phyloP scores from a whole-genome alignment of 2,329 filamentous ascomycete species.

The Aureobasidium musti region DNA sequence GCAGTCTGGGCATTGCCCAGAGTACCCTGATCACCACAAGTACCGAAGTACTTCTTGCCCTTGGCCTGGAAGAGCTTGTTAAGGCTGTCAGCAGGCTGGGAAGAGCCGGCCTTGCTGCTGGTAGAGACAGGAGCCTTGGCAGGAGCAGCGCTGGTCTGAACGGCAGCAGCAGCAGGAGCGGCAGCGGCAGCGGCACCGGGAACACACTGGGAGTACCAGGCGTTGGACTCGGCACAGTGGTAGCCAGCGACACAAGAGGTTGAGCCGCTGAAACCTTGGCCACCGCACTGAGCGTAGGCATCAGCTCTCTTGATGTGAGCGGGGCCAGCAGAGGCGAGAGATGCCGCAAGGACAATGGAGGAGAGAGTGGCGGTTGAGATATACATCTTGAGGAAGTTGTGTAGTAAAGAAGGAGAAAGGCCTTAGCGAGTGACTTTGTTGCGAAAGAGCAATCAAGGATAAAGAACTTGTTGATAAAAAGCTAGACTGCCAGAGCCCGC shows the following conservation, averaged over 20 bases:
- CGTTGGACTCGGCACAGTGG: constrained; percentile 41
- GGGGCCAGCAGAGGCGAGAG: constrained; percentile 24
- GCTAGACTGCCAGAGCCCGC: constrained; percentile 25
- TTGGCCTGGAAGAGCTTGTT: constrained; percentile 60
- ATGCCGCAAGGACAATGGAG: constrained; percentile 21
- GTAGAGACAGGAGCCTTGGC: constrained; percentile 23
- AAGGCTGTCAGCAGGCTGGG: constrained; percentile 47
- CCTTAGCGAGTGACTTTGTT: constrained; percentile 26
- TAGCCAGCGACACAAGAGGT: constrained; percentile 41
- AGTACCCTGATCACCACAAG: constrained; percentile 56
- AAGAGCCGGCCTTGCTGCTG: constrained; percentile 15
- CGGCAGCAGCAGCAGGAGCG: neutral
- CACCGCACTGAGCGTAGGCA: constrained; percentile 35
- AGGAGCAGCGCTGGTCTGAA: constrained; percentile 5
- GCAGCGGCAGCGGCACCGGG: neutral
- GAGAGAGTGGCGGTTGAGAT: constrained; percentile 27
- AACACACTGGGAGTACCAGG: constrained; percentile 44
- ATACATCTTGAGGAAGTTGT: constrained; percentile 14
- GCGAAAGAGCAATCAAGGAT: constrained; percentile 12
- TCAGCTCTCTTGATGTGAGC: constrained; percentile 11
- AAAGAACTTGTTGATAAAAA: constrained; percentile 21
- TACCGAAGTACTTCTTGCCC: constrained; percentile 68
- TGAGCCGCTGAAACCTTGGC: constrained; percentile 43
- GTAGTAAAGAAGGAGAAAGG: constrained; percentile 15
- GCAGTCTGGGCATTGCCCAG: constrained; percentile 55